Conservation (phyloP, 352 stramenopile genomes). For the Blastocystis sp. region DNA sequence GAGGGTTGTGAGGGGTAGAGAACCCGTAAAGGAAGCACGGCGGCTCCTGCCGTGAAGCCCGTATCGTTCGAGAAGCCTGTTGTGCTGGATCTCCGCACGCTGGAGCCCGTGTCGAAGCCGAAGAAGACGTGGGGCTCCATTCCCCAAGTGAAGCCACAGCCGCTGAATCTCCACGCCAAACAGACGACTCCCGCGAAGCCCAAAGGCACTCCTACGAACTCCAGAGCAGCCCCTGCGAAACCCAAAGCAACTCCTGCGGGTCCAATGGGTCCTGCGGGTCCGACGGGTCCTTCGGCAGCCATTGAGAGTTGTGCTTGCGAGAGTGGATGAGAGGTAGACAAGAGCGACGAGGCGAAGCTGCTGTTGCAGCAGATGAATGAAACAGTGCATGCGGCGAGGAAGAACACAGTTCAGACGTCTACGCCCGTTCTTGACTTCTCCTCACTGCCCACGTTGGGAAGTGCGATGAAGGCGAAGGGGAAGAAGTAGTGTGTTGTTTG, state of each 20-base stretch:
- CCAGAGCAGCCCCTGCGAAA: too few relatives aligned
- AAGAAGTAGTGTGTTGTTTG: constrained; percentile 41
- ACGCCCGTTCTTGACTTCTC: background rate
- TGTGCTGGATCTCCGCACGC: background rate
- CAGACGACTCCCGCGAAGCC: background rate
- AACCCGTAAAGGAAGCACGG: background rate
- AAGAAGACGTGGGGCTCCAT: constrained; percentile 37
- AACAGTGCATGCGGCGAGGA: background rate
- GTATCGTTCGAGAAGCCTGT: background rate
- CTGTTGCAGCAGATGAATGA: background rate
- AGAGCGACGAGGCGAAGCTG: background rate
- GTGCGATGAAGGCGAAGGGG: constrained; percentile 20
- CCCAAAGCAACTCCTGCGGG: too few relatives aligned
- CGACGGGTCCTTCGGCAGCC: background rate
- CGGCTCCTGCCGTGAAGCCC: background rate
- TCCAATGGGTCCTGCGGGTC: background rate
- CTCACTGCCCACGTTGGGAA: constrained; percentile 3
- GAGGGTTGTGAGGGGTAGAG: background rate
- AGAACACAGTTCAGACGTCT: background rate
- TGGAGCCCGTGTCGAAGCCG: background rate
- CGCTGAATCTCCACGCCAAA: constrained; percentile 2
- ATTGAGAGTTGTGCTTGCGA: background rate
- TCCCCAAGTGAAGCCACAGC: constrained; percentile 20
- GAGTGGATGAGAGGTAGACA: constrained; percentile 13
- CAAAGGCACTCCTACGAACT: too few relatives aligned